Evolutionary conservation across 148 eudicot genomes (phyloP), one percentile per base, ranked within the genome.

Genomic region (Fagopyrum homotropicum): DNA sequence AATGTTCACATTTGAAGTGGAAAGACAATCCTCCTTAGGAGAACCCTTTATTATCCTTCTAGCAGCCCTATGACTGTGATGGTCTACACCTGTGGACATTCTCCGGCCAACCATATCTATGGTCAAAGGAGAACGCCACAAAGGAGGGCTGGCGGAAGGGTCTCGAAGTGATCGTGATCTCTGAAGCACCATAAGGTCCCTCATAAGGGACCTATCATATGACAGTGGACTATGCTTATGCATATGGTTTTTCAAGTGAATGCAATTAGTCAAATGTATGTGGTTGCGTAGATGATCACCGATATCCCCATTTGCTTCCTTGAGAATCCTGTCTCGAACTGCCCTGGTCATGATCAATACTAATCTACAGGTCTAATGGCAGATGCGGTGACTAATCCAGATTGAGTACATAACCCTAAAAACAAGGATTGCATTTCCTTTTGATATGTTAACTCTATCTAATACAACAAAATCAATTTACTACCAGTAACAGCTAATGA

Each of bases 221-320:
- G 82, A 71, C 46, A 86, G 79, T 60, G 96, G 97, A 81, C 93
- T 92, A 50, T 86, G 88, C 81, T 95, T 90, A 81, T 95, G 97
- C 93, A 95, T 85, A 76, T 94, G 97, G 86, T 90, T 90, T 82
- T 95, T 92, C 88, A 92, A 84, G 84, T 95, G 99, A 72, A 95
- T 92, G 81, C 96, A 92, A 74, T 92, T 95, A n/a, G 99, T 92
- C 83, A 95, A 82, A 77, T 95, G 99, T 72, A 92, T 89, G 75
- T 95, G 99, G 77, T 89, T 90, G 14, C 88, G 90, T 30, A 92
- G 78, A 83, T 92, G 98, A 80, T 92, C 91, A 47, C 87, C 81
- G 72, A 86, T 88, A 81, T 86, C 84, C 72, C 89, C 88, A 89
- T 91, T 90, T 6, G 87, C 91, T 75, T 90, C 95, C 84, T 88